Base-by-base conservation (phyloP, 2,329 filamentous ascomycete genomes). In the Scedosporium apiospermum region DNA sequence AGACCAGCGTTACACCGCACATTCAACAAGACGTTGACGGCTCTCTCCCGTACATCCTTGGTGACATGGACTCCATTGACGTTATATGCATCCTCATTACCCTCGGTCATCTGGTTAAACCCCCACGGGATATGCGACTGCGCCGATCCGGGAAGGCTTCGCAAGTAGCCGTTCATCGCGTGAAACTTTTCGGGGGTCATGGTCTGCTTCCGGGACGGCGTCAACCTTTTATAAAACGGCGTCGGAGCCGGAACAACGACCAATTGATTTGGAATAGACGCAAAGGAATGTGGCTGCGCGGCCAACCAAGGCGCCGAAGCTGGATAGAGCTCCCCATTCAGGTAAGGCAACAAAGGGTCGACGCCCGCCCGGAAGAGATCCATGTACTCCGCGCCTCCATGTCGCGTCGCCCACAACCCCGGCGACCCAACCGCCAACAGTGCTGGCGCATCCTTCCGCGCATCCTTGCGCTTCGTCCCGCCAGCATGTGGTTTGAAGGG, bases 381-480 rank as follows among this genome's bases (percentile, higher is more conserved):
- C 21, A 81, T 70, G 64, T 76, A 79, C 51, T 74, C 74, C 21
- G 76, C 73, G n/a, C 74, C 75, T 16, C 80, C 74, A 70, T 82
- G 76, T 61, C 78, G 75, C 34, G 82, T 80, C 68, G 83, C 77
- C 80, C 80, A 85, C 23, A 85, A 71, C 1, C 83, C 84, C 1
- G 77, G 76, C 44, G 80, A 77, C 2, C 84, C 83, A 38, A 85
- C 67, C 2, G 86, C 67, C 23, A 86, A 70, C 57, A 84, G 66
- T 18, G 76, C 76, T 6, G 81, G 74, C 21, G 74, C 55, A 38
- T 60, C 38, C 4, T 6, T 58, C 10, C 26, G 4, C 23, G 71
- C 71, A 14, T 23, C 26, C 38, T 27, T 65, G n/a, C 60, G 65
- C 18, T 63, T 65, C n/a, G 67, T 64, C 57, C 65, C 57, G 21